Conservation (phyloP, 257 asterid genomes). For the Solanum piurae region DNA sequence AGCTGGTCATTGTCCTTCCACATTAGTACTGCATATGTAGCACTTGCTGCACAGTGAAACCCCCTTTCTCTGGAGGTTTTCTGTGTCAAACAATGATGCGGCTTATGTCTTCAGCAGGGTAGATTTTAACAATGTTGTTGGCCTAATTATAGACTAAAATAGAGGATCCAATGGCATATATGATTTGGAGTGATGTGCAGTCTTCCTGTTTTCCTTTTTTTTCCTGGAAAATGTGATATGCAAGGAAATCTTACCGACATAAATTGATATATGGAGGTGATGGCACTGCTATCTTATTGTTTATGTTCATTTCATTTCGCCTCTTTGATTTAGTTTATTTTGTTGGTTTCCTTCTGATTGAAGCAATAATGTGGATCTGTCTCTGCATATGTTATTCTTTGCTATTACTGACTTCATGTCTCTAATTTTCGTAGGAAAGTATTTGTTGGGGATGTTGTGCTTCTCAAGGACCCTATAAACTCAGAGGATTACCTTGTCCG, state of each 20-base stretch:
- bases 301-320: background rate
- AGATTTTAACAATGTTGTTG: background rate
- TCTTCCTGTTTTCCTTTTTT: background rate
- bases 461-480: constrained; percentile 57
- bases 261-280: background rate
- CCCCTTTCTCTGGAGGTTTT: background rate
- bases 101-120: background rate
- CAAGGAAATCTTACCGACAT: background rate
- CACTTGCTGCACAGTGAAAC: background rate
- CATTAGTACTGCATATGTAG: background rate
- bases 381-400: background rate
- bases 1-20: background rate
- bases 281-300: background rate
- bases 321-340: background rate
- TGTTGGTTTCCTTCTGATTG: background rate
- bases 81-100: background rate
- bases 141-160: background rate
- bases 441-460: constrained; percentile 68
- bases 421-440: constrained; percentile 37
- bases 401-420: background rate
- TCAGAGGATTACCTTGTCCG: constrained; percentile 49
- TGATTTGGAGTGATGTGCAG: background rate
- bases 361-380: background rate
- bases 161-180: background rate
- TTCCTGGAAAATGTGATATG: background rate